A percentile compares a stretch with the other conserved stretches of the same genome.
Evolutionary conservation across 1,139 yeast species (phyloP).

Genomic region (Lodderomyces metapsilosis): DNA sequence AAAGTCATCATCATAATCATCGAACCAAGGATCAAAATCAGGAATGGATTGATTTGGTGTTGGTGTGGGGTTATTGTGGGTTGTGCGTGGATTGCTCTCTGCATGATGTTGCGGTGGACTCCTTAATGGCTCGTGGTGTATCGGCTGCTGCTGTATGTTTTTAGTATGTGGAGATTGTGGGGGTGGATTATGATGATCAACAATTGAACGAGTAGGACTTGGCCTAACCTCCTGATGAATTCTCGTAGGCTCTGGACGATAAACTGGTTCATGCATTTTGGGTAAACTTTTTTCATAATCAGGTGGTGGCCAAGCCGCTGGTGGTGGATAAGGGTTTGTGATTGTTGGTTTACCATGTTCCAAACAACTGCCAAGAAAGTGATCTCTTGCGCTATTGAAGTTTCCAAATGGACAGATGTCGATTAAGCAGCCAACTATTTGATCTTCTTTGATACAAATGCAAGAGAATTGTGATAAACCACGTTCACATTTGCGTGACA

Average conservation of each 20-base stretch:
- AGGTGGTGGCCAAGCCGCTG: constrained; percentile 14
- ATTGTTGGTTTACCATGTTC: constrained; percentile 29
- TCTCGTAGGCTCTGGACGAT: constrained; percentile 1
- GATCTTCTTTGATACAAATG: constrained; percentile 37
- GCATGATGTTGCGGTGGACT: background rate
- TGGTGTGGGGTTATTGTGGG: background rate
- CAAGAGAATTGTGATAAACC: constrained; percentile 38
- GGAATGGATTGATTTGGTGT: background rate
- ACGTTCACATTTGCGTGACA: constrained; percentile 32
- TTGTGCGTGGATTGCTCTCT: background rate
- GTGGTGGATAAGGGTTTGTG: constrained; percentile 14
- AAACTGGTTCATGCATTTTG: constrained; percentile 1
- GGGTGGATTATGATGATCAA: background rate
- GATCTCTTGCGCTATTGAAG: constrained; percentile 52
- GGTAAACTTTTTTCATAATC: constrained; percentile 2
- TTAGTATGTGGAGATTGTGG: background rate
- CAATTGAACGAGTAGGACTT: background rate
- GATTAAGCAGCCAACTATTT: constrained; percentile 44
- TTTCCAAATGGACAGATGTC: constrained; percentile 50
- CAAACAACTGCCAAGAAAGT: constrained; percentile 52
- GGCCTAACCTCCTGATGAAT: background rate
- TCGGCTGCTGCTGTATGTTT: background rate
- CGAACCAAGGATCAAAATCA: constrained; percentile 1
- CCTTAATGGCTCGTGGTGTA: background rate
- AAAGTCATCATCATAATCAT: background rate